These are phyloP conservation scores for Emmonsiellopsis sp. DNA, from an alignment of 2,329 filamentous ascomycete genomes.

Conservation along the genomic window DNA sequence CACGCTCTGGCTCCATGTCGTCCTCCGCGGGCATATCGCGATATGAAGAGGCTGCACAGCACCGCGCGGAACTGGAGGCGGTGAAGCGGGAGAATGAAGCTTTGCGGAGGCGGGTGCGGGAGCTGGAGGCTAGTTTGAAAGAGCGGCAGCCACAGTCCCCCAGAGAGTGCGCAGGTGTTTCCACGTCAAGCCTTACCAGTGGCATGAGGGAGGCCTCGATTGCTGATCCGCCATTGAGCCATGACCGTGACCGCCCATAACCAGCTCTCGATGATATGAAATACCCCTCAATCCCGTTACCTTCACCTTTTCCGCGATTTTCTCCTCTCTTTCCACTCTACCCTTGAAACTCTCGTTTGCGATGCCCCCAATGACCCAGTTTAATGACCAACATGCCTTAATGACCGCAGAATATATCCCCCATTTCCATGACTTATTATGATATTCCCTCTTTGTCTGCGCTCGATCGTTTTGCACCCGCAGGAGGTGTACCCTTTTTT, in stretches of 20 bases:
- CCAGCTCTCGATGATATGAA: not conserved
- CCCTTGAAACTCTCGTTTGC: not conserved
- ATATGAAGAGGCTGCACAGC: constrained; percentile 34
- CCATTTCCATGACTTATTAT: too few relatives aligned
- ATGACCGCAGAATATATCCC: not conserved
- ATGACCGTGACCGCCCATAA: constrained; percentile 1
- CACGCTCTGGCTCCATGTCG: constrained; percentile 19
- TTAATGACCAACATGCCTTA: too few relatives aligned
- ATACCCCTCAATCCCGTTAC: too few relatives aligned
- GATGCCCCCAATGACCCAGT: too few relatives aligned
- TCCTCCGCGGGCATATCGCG: constrained; percentile 25
- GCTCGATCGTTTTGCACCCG: too few relatives aligned
- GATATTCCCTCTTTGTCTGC: too few relatives aligned
- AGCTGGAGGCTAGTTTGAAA: constrained; percentile 32
- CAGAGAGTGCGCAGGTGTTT: constrained; percentile 2
- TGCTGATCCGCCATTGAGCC: constrained; percentile 3
- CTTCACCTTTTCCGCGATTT: too few relatives aligned
- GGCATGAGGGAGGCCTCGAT: constrained; percentile 11
- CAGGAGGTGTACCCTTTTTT: too few relatives aligned
- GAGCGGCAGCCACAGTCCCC: constrained; percentile 17
- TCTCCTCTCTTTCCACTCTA: too few relatives aligned
- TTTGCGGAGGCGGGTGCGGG: constrained; percentile 35
- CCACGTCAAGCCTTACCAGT: constrained; percentile 10
- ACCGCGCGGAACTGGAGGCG: constrained; percentile 35
- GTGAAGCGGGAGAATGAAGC: constrained; percentile 39